Conservation (phyloP, 2,329 filamentous ascomycete species). For the Apiospora rasikravindrae region DNA sequence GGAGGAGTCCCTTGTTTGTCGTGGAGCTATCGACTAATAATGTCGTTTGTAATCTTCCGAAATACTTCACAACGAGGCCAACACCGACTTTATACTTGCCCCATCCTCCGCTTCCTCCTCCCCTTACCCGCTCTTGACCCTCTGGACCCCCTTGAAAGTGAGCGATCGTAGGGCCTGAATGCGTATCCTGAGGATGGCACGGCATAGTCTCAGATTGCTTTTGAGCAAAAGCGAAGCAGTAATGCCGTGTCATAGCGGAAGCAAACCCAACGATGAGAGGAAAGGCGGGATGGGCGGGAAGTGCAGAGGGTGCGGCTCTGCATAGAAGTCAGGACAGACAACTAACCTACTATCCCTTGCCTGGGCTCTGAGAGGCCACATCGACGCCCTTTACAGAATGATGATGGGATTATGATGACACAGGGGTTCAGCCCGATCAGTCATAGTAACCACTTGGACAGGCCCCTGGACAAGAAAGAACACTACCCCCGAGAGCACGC, state of each 20-base stretch:
- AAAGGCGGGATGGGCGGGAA: not conserved
- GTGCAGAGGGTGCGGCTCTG: too few relatives aligned
- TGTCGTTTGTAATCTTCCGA: too few relatives aligned
- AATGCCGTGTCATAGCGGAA: not conserved
- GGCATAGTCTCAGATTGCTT: not conserved
- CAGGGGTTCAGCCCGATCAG: not conserved
- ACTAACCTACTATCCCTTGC: not conserved
- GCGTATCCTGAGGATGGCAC: not conserved
- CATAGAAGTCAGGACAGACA: not conserved
- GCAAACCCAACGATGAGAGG: not conserved
- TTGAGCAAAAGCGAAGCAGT: not conserved
- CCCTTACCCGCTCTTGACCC: too few relatives aligned
- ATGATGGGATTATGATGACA: conserved; percentile 4
- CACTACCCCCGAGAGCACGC: not conserved
- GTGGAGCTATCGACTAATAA: too few relatives aligned
- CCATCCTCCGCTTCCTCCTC: not conserved
- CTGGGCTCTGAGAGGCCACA: not conserved
- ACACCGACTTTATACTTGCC: not conserved
- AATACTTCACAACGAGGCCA: not conserved
- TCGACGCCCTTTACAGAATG: not conserved
- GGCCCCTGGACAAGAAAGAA: not conserved
- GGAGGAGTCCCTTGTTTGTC: not conserved
- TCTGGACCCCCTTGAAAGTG: too few relatives aligned
- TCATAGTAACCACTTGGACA: not conserved
- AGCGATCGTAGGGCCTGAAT: not conserved